These are phyloP conservation scores for Nigrospora osmanthi DNA, from an alignment of 2,329 filamentous ascomycete species.

Conservation along the genomic window DNA sequence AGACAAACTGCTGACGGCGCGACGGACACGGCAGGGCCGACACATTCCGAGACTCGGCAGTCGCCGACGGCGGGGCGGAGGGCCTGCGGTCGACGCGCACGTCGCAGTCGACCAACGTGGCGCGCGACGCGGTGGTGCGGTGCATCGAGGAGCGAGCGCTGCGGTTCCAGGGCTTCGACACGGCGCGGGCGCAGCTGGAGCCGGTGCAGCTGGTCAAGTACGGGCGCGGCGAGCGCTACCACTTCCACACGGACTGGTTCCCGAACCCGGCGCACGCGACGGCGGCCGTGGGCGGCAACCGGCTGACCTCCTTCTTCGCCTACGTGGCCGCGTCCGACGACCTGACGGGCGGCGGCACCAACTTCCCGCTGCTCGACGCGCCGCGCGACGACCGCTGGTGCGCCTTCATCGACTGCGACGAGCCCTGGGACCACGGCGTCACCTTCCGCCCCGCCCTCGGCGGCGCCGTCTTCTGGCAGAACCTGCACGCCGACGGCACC, in stretches of 20 bases:
- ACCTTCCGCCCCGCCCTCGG: slow-evolving; percentile 38
- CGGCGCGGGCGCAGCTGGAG: slow-evolving; percentile 29
- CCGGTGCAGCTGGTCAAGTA: slow-evolving; percentile 41
- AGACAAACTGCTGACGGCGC: too few relatives aligned
- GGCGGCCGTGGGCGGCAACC: slow-evolving; percentile 32
- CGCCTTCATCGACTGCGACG: slow-evolving; percentile 37
- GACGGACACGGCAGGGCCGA: slow-evolving; percentile 21
- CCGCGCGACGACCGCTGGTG: slow-evolving; percentile 32
- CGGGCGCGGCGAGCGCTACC: slow-evolving; percentile 33
- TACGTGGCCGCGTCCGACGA: slow-evolving; percentile 32
- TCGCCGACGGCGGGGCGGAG: slow-evolving; percentile 25
- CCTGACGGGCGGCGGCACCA: slow-evolving; percentile 38
- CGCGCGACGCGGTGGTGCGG: slow-evolving; percentile 31
- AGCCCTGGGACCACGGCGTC: slow-evolving; percentile 35
- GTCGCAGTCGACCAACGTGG: slow-evolving; percentile 36
- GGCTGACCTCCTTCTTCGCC: slow-evolving; percentile 37
- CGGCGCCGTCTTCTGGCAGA: slow-evolving; percentile 42
- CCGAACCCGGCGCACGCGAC: slow-evolving; percentile 28
- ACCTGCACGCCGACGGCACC: slow-evolving; percentile 27
- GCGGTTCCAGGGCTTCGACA: slow-evolving; percentile 34
- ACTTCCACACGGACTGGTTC: slow-evolving; percentile 46
- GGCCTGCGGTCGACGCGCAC: slow-evolving; percentile 30
- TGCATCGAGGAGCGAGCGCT: slow-evolving; percentile 40
- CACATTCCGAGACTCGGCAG: slow-evolving; percentile 34
- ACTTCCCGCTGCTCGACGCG: slow-evolving; percentile 34